Base-by-base conservation (phyloP, 352 stramenopile genomes). In the Globisporangium parvum region DNA sequence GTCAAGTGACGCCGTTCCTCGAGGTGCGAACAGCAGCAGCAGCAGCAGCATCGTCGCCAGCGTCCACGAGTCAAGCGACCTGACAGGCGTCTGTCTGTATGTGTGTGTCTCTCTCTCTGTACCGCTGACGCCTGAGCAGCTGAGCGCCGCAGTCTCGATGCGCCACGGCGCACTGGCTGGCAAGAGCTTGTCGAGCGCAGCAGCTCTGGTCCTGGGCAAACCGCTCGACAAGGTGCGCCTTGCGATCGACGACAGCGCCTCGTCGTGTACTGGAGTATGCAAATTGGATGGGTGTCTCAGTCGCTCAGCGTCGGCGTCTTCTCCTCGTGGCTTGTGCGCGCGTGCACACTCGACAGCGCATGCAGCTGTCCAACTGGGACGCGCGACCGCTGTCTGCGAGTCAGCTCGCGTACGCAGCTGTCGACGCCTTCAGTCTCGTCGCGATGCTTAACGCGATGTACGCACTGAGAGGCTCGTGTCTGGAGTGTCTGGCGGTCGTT, bases 351-450 rank as follows among this genome's bases (percentile, higher is more conserved):
- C 12, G 31, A 12, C 15, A 49, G 77, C 66, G 66, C 55, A 88
- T 88, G 75, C 77, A 88, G 69, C 66, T 88, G 26, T 88, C 77
- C 1, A 85, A 88, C 44, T 88, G 77, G 75, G 73, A 88, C 41
- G 60, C 60, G 2, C 77, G 80, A 10, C 80, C 80, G 11, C 61
- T 91, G 20, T 80, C 76, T 3, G 28, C 52, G 20, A 49, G 35
- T 14, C 80, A 91, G 63, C 44, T 75, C 11, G 54, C 73, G 0
- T 91, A 91, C 33, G 77, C 80, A 21, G 77, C 80, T 6, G 55
- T 91, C 24, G 80, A 91, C 54, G 80, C 80, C 0, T 73, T 65
- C 40, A 86, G 74, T 31, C 64, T 91, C 9, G 57, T 87, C 17
- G 67, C 80, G 56, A 85, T 88, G 33, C 53, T 66, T 21, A n/a